A percentile compares a stretch with the other conserved stretches of the same genome.
Conservation (phyloP, 176 grass and related monocot species). For the barley (Hordeum vulgare) region DNA sequence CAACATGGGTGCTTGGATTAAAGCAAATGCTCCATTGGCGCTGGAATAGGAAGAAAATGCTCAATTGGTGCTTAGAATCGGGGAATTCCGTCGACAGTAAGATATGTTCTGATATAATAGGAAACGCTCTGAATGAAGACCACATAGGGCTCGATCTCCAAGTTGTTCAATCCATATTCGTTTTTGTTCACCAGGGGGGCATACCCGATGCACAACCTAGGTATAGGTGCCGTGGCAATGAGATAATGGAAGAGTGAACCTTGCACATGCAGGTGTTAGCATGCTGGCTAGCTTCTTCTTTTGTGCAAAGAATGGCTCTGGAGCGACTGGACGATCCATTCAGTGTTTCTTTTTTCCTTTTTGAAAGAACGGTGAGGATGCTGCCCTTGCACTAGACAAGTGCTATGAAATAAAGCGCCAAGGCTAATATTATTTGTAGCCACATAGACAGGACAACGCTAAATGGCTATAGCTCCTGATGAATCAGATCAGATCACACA, state of each 20-base stretch:
- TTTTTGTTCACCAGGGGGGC: neutral
- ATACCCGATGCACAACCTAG: neutral
- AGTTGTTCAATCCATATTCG: neutral
- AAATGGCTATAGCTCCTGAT: neutral
- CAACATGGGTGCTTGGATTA: neutral
- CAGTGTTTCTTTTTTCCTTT: neutral
- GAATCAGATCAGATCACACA: no score
- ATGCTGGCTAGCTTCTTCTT: neutral
- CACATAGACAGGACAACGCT: neutral
- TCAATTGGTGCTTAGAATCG: neutral
- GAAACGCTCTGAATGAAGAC: neutral
- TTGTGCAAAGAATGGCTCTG: neutral
- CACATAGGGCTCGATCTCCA: neutral
- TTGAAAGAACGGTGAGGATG: neutral
- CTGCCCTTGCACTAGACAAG: neutral
- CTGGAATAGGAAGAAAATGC: neutral
- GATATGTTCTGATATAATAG: neutral
- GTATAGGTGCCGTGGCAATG: neutral
- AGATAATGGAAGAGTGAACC: neutral
- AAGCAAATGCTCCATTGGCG: neutral
- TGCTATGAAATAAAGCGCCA: neutral
- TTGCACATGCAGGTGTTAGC: neutral
- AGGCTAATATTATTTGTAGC: neutral
- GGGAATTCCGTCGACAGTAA: neutral
- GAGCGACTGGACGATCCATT: neutral